Conservation (phyloP, 2,329 filamentous ascomycete species). For the Onygena corvina region DNA sequence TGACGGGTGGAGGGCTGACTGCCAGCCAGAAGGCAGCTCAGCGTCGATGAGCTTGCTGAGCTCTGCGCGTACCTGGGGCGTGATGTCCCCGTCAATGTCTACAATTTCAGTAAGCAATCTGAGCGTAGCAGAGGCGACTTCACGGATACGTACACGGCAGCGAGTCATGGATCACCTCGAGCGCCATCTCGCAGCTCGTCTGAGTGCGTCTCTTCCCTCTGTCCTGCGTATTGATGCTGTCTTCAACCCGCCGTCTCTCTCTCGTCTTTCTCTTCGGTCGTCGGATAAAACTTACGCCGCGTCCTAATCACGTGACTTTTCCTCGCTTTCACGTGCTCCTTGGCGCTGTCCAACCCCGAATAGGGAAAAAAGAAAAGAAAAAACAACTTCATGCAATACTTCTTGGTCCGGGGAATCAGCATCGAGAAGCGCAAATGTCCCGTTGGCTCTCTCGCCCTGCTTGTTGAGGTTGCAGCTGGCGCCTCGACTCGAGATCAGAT, state of each 20-base stretch:
- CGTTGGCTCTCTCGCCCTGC: too few species aligned
- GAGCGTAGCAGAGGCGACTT: slow-evolving; percentile 6
- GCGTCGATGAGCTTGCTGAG: slow-evolving; percentile 58
- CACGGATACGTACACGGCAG: slow-evolving; percentile 56
- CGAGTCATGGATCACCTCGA: slow-evolving; percentile 61
- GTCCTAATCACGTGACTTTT: neutral
- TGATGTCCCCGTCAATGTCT: slow-evolving; percentile 74
- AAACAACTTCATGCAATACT: too few species aligned
- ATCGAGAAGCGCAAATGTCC: too few species aligned
- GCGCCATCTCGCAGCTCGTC: slow-evolving; percentile 43
- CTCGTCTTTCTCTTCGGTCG: neutral
- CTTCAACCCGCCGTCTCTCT: neutral
- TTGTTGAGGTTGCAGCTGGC: too few species aligned
- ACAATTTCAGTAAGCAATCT: slow-evolving; percentile 12
- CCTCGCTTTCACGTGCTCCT: neutral
- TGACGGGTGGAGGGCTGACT: slow-evolving; percentile 44
- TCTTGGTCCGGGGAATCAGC: too few species aligned
- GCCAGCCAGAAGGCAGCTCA: slow-evolving; percentile 46
- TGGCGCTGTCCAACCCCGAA: neutral
- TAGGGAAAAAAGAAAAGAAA: too few species aligned
- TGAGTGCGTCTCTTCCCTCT: neutral
- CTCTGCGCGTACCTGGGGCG: slow-evolving; percentile 46
- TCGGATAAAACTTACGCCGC: neutral
- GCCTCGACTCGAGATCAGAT: neutral
- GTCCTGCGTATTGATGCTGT: neutral